A percentile compares a stretch with the other conserved stretches of the same genome.
Conservation (phyloP, 176 grass and related monocot genomes). For the Triticum monococcum region DNA sequence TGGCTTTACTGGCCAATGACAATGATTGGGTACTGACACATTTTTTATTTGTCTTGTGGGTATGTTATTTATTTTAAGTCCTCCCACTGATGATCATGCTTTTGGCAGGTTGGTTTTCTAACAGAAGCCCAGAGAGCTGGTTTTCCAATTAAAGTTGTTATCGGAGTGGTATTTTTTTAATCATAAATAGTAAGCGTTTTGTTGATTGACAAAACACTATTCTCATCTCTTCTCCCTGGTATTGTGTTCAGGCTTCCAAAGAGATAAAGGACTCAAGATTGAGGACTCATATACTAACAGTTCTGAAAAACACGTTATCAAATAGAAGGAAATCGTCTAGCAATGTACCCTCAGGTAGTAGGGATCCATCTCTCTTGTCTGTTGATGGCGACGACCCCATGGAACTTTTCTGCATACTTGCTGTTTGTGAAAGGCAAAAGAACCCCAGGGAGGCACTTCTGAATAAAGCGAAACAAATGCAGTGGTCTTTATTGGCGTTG, state of each 20-base stretch:
- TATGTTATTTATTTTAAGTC: conserved; percentile 28
- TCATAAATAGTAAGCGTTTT: not conserved
- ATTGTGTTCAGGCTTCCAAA: conserved; percentile 67
- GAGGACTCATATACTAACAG: conserved; percentile 79
- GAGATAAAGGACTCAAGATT: conserved; percentile 82
- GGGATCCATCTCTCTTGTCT: conserved; percentile 37
- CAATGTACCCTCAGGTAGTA: conserved; percentile 51
- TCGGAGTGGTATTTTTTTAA: conserved; percentile 63
- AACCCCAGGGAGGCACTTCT: conserved; percentile 82
- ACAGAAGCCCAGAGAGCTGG: conserved; percentile 83
- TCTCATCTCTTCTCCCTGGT: conserved; percentile 40
- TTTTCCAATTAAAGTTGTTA: conserved; percentile 74
- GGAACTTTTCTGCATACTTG: conserved; percentile 84
- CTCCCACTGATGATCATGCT: conserved; percentile 15
- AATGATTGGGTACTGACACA: conserved; percentile 87
- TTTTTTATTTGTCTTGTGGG: conserved; percentile 11
- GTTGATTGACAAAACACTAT: conserved; percentile 4
- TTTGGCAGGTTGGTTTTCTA: conserved; percentile 94
- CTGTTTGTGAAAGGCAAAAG: conserved; percentile 84
- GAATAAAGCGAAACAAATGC: conserved; percentile 78
- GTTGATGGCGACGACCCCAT: conserved; percentile 45
- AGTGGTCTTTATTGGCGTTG: conserved; percentile 83
- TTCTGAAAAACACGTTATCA: conserved; percentile 70
- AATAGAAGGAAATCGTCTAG: conserved; percentile 60
- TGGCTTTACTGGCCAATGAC: conserved; percentile 85